Conservation (phyloP, 192 early-diverging fungal genomes). For the Linnemannia schmuckeri region DNA sequence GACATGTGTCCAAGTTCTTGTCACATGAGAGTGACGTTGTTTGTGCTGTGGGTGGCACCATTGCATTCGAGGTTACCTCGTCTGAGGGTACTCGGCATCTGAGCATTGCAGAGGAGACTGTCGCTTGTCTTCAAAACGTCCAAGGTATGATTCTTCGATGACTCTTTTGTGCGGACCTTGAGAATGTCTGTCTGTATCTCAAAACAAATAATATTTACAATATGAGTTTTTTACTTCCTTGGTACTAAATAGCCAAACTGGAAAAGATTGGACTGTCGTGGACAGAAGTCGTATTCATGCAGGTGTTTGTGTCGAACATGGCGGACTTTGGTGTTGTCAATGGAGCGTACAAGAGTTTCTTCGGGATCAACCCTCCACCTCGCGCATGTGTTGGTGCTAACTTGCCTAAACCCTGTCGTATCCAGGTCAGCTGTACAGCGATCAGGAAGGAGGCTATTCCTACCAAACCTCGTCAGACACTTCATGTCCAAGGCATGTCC, state of each 20-base stretch:
- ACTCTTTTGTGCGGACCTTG: not conserved
- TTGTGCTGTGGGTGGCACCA: slow-evolving; percentile 60
- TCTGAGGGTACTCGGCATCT: not conserved
- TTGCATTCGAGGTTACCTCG: slow-evolving; percentile 46
- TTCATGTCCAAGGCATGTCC: slow-evolving; percentile 89
- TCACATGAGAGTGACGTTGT: slow-evolving; percentile 20
- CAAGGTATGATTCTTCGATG: slow-evolving; percentile 39
- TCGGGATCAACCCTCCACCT: slow-evolving; percentile 82
- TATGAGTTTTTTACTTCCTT: slow-evolving; percentile 4
- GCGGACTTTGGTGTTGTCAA: slow-evolving; percentile 74
- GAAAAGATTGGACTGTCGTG: slow-evolving; percentile 58
- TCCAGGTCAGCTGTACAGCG: slow-evolving; percentile 78
- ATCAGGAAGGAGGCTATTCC: slow-evolving; percentile 29
- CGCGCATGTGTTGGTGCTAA: slow-evolving; percentile 73
- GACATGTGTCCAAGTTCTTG: not conserved
- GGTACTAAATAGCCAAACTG: slow-evolving; percentile 50
- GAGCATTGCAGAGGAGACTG: slow-evolving; percentile 64
- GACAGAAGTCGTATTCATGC: slow-evolving; percentile 73
- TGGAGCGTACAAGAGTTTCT: slow-evolving; percentile 73
- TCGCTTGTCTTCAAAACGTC: slow-evolving; percentile 58
- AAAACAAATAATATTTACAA: not conserved
- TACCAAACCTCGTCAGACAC: slow-evolving; percentile 57
- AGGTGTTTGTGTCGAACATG: slow-evolving; percentile 79
- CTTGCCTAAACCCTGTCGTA: slow-evolving; percentile 45
- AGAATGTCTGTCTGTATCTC: not conserved